Percentiles rank a stretch among this genome's conserved stretches.
Evolutionary conservation across 2,329 filamentous ascomycete species (phyloP).

Genomic region (Verticillium tricorpus): DNA sequence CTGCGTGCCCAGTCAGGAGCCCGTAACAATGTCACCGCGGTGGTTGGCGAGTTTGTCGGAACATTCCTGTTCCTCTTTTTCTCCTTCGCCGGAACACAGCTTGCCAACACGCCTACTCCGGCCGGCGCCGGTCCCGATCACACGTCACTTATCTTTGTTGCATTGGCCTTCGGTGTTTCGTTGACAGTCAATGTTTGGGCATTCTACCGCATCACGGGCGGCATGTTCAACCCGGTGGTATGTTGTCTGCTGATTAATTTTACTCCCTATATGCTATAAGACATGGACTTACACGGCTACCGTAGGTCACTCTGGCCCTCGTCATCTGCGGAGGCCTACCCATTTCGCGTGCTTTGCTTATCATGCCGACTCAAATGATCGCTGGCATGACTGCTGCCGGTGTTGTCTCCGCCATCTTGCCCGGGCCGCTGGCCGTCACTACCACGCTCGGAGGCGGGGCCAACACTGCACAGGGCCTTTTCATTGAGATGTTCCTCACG

Average conservation of each 20-base stretch:
- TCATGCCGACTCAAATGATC: conserved; percentile 53
- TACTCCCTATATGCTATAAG: too few species aligned
- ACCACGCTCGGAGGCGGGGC: conserved; percentile 51
- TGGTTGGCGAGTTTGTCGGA: conserved; percentile 46
- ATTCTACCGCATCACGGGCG: conserved; percentile 50
- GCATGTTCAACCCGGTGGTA: conserved; percentile 41
- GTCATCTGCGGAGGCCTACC: conserved; percentile 53
- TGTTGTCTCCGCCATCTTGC: conserved; percentile 53
- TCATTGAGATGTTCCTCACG: conserved; percentile 64
- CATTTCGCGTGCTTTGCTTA: conserved; percentile 43
- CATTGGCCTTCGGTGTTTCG: conserved; percentile 43
- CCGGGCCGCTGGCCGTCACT: conserved; percentile 48
- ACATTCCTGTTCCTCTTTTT: conserved; percentile 50
- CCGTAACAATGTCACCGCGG: conserved; percentile 33
- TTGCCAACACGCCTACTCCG: conserved; percentile 18
- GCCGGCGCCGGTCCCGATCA: conserved; percentile 15
- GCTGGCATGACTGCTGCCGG: conserved; percentile 56
- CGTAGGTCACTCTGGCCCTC: conserved; percentile 52
- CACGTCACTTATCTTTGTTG: conserved; percentile 42
- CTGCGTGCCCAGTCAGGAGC: background rate
- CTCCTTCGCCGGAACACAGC: conserved; percentile 33
- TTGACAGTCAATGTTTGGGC: conserved; percentile 52
- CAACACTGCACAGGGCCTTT: conserved; percentile 53
- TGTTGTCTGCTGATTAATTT: background rate
- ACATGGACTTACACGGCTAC: too few species aligned